These are phyloP conservation scores for Ilyonectria destructans DNA, from an alignment of 2,329 filamentous ascomycete species.

Conservation along the genomic window DNA sequence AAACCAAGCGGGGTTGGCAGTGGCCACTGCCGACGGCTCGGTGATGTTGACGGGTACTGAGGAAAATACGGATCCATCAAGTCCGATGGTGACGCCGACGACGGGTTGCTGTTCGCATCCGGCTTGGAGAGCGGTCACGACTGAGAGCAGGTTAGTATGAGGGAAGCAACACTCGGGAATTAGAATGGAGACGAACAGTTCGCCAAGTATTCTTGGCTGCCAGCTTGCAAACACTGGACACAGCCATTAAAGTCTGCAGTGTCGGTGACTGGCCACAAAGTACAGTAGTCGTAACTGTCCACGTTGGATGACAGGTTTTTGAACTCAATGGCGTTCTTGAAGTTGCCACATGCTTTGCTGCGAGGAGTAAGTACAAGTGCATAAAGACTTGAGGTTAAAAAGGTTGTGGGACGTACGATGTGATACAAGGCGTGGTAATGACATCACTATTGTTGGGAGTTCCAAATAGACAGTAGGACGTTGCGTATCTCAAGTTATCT, in stretches of 20 bases:
- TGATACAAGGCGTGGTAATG: slow-evolving; percentile 66
- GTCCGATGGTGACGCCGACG: slow-evolving; percentile 63
- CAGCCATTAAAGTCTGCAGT: slow-evolving; percentile 60
- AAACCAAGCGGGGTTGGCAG: slow-evolving; percentile 59
- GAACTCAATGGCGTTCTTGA: slow-evolving; percentile 64
- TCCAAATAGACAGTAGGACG: slow-evolving; percentile 71
- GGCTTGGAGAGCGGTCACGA: slow-evolving; percentile 68
- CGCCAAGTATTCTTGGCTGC: slow-evolving; percentile 59
- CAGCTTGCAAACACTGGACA: slow-evolving; percentile 62
- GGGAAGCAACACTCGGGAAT: not conserved
- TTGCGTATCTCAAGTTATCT: slow-evolving; percentile 74
- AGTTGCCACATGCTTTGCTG: slow-evolving; percentile 69
- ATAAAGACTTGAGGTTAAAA: slow-evolving; percentile 43
- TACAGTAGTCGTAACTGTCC: slow-evolving; percentile 70
- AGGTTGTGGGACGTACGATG: slow-evolving; percentile 57
- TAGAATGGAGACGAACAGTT: slow-evolving; percentile 64
- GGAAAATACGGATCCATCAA: slow-evolving; percentile 70
- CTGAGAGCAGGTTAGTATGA: slow-evolving; percentile 51
- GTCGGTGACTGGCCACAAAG: slow-evolving; percentile 60
- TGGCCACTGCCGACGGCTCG: slow-evolving; percentile 60
- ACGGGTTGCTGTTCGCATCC: slow-evolving; percentile 70
- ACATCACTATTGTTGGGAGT: slow-evolving; percentile 62
- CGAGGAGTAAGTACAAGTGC: slow-evolving; percentile 18
- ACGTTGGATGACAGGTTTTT: slow-evolving; percentile 64
- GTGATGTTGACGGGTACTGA: slow-evolving; percentile 65